Percentiles rank a stretch among this genome's conserved stretches.
Conservation (phyloP, 1,284 basidiomycete species). For the Trichosporon inkin region DNA sequence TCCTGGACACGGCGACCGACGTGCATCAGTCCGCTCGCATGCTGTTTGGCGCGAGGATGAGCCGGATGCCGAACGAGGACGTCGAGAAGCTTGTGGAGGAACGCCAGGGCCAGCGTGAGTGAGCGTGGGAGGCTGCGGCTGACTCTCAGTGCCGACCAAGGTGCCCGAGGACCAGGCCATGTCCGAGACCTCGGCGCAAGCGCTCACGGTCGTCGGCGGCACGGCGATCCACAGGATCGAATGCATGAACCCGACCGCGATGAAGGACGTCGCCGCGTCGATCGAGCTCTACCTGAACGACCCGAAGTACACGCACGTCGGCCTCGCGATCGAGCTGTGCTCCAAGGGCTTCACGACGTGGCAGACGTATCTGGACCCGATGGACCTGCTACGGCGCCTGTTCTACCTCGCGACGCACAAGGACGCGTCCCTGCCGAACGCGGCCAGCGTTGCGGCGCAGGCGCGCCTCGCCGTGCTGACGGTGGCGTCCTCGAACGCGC, state of each 20-base stretch:
- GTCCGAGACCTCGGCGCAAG: conserved; percentile 59
- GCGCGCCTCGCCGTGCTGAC: conserved; percentile 78
- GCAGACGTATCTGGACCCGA: conserved; percentile 90
- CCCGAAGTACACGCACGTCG: conserved; percentile 60
- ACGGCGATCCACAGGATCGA: conserved; percentile 77
- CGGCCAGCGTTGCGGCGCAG: conserved; percentile 39
- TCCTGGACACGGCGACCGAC: conserved; percentile 68
- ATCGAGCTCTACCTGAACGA: conserved; percentile 72
- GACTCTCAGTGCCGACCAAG: conserved; percentile 64
- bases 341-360: conserved; percentile 85
- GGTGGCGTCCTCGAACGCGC: conserved; percentile 77
- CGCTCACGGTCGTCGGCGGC: conserved; percentile 69
- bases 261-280: conserved; percentile 69
- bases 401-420: conserved; percentile 79
- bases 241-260: conserved; percentile 62
- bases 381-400: conserved; percentile 78
- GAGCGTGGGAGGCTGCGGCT: not conserved
- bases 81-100: conserved; percentile 57
- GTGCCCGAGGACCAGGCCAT: conserved; percentile 59
- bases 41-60: conserved; percentile 69
- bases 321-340: conserved; percentile 82
- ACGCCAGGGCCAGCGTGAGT: conserved; percentile 30
- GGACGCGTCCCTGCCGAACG: conserved; percentile 52
- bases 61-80: conserved; percentile 63
- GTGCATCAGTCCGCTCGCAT: conserved; percentile 67